Percentiles rank a stretch among this genome's conserved stretches.
These are phyloP conservation scores for Penicillium fuscoglaucum DNA, from an alignment of 2,329 filamentous ascomycete genomes.

Conservation along the genomic window DNA sequence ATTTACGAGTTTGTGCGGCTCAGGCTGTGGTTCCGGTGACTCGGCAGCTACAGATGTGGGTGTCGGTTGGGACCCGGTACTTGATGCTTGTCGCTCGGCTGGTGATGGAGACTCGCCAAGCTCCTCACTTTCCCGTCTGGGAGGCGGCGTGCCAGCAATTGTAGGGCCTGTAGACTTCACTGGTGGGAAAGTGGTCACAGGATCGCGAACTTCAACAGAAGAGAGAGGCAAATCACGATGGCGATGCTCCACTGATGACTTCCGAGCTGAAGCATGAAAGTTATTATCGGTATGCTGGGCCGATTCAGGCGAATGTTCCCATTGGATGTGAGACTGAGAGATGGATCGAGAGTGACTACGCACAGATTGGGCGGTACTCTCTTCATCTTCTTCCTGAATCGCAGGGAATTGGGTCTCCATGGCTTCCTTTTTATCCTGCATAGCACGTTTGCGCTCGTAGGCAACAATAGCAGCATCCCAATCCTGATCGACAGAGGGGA, in stretches of 20 bases:
- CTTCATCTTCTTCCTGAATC: slow-evolving; percentile 15
- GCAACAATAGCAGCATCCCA: slow-evolving; percentile 31
- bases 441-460: slow-evolving; percentile 19
- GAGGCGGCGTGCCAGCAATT: slow-evolving; percentile 21
- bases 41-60: background rate
- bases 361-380: background rate
- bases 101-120: slow-evolving; percentile 27
- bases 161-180: slow-evolving; percentile 5
- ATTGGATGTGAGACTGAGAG: background rate
- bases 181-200: background rate
- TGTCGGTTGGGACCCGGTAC: background rate
- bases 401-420: slow-evolving; percentile 10
- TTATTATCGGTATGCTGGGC: background rate
- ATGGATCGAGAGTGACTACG: background rate
- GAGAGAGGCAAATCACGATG: slow-evolving; percentile 27
- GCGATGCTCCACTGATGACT: slow-evolving; percentile 3
- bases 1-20: background rate
- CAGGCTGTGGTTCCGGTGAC: background rate
- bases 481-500: slow-evolving; percentile 39
- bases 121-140: slow-evolving; percentile 29
- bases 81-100: slow-evolving; percentile 1
- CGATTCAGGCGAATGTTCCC: background rate
- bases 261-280: background rate
- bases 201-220: slow-evolving; percentile 25
- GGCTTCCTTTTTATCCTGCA: slow-evolving; percentile 17